Evolutionary conservation across 192 early-diverging fungal genomes (phyloP).

Genomic region (Dimargaris verticillata): DNA sequence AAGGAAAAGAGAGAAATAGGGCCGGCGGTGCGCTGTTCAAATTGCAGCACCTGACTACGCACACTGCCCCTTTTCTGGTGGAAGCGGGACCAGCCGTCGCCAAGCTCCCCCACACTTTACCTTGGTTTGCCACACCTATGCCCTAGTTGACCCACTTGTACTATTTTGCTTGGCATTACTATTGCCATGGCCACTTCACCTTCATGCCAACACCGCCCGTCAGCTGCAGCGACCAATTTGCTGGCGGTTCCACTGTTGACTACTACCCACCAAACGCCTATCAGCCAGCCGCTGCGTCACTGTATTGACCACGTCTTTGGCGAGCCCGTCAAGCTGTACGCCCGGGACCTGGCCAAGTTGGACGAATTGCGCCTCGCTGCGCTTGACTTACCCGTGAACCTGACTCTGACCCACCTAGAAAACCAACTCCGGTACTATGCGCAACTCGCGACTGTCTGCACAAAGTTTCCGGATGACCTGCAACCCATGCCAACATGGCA

Average conservation of each 20-base stretch:
- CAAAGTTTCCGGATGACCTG: slow-evolving; percentile 81
- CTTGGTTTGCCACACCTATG: no score
- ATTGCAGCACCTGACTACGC: no score
- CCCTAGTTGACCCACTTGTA: no score
- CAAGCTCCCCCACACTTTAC: no score
- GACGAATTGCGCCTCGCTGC: slow-evolving; percentile 57
- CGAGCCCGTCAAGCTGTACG: slow-evolving; percentile 72
- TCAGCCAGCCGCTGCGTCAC: slow-evolving; percentile 24
- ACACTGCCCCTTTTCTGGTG: no score
- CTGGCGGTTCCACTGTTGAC: not conserved
- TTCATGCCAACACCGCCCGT: no score
- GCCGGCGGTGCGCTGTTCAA: no score
- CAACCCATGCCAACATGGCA: not conserved
- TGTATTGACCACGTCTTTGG: slow-evolving; percentile 68
- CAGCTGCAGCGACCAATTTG: not conserved
- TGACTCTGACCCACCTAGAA: slow-evolving; percentile 39
- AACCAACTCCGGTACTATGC: slow-evolving; percentile 60
- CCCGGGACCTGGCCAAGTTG: slow-evolving; percentile 68
- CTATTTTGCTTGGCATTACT: no score
- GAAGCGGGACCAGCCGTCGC: no score
- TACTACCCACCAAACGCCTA: slow-evolving; percentile 15
- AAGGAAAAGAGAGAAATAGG: no score
- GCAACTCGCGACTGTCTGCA: slow-evolving; percentile 63
- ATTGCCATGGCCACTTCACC: no score
- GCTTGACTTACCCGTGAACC: slow-evolving; percentile 43